A percentile compares a stretch with the other conserved stretches of the same genome.
Evolutionary conservation across 176 grass and related monocot genomes (phyloP).

Genomic region (Oryza rufipogon): DNA sequence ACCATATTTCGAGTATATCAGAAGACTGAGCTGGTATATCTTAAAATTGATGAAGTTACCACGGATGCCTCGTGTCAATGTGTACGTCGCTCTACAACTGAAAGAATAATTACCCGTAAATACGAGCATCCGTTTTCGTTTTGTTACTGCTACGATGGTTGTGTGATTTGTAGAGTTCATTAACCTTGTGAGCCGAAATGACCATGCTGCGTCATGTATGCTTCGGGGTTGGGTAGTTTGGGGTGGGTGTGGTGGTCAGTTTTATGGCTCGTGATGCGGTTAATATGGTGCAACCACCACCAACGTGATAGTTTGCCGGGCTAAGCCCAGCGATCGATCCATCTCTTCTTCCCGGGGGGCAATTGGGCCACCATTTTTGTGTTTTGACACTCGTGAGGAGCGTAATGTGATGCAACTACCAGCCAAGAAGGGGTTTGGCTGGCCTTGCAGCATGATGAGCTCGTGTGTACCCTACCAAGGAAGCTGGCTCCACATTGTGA

Average conservation of each 20-base stretch:
- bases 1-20: too few relatives aligned
- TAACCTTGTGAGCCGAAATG: not conserved
- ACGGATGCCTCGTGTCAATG: too few relatives aligned
- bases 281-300: not conserved
- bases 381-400: slow-evolving; percentile 30
- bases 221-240: too few relatives aligned
- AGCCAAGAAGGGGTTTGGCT: not conserved
- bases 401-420: slow-evolving; percentile 38
- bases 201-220: not conserved
- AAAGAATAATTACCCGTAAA: too few relatives aligned
- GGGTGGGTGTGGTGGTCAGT: not conserved
- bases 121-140: too few relatives aligned
- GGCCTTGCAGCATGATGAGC: not conserved
- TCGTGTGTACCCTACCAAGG: not conserved
- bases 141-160: too few relatives aligned
- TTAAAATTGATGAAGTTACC: too few relatives aligned
- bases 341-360: not conserved
- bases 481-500: not conserved
- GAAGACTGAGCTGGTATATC: too few relatives aligned
- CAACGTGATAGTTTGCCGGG: not conserved
- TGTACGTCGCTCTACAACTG: too few relatives aligned
- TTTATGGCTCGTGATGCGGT: slow-evolving; percentile 28
- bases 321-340: not conserved
- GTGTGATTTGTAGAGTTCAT: not conserved
- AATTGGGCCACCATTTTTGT: not conserved